Base-by-base conservation (phyloP, 176 grass and related monocot species). In the Triticum urartu region DNA sequence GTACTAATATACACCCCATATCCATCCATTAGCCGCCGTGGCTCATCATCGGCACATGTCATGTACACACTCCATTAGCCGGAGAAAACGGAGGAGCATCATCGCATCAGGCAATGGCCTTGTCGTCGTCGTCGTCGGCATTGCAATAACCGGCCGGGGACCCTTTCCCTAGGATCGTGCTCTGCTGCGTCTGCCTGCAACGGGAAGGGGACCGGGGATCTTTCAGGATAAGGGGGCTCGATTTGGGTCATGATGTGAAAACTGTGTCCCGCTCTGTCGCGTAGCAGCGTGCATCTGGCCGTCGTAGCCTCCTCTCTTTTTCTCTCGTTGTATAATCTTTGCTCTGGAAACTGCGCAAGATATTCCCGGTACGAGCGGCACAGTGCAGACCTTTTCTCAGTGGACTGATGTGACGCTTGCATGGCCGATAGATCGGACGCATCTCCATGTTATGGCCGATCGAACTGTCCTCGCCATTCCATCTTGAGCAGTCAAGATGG, bases 241-340 rank as follows among this genome's bases (percentile, higher is more conserved):
- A 91, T 91, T 88, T 88, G 89, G 85, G 45, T 77, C 32, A 81
- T 88, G 89, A 91, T 91, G 89, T 70, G 86, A 75, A 25, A 63
- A 28, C 71, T 71, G 66, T 38, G 61, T 24, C 32, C 3, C 11
- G 1, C 0, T 42, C 15, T 88, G 89, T 88, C 81, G 61, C 80
- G 0, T 85, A 70, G 69, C 59, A 22, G 42, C 72, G 72, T 75
- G 43, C 43, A 45, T 12, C 43, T 45, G 43, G 11, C 43, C 43
- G 11, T 45, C 43, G 43, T 11, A 6, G 4, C 30, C 7, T 43
- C 64, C 58, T 67, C 56, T 34, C 81, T 67, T 73, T 73, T 79
- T 3, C 36, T 1, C 15, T 0, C 7, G 42, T 24, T 47, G 3
- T 28, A 75, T 28, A 75, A 20, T 50, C 42, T 50, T 75, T 30